phyloP scores from a whole-genome alignment of 2,329 filamentous ascomycete species.

The Phialophora macrospora region DNA sequence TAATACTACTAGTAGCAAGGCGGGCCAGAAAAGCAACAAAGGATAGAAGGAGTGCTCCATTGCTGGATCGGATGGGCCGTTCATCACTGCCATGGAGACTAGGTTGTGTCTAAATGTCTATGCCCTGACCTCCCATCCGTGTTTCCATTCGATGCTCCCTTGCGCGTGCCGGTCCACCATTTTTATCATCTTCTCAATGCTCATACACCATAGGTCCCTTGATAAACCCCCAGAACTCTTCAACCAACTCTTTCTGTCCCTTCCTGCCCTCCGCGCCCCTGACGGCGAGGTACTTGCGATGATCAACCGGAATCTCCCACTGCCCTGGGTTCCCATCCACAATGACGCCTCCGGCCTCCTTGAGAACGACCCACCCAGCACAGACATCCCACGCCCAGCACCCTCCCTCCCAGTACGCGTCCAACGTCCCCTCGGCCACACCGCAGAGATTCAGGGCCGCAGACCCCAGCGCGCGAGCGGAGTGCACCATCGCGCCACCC shows the following conservation, averaged over 20 bases:
- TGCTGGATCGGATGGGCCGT: not conserved
- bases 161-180: not conserved
- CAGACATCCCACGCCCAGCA: slow-evolving; percentile 71
- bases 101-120: slow-evolving; percentile 19
- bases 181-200: slow-evolving; percentile 42
- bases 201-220: slow-evolving; percentile 48
- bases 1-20: slow-evolving; percentile 19
- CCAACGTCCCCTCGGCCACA: slow-evolving; percentile 62
- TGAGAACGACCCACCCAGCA: slow-evolving; percentile 65
- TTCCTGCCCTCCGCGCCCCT: slow-evolving; percentile 36
- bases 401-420: slow-evolving; percentile 69
- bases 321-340: slow-evolving; percentile 58
- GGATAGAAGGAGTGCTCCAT: slow-evolving; percentile 5
- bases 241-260: slow-evolving; percentile 47
- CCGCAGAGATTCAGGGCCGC: slow-evolving; percentile 67
- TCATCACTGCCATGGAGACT: not conserved
- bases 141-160: not conserved
- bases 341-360: slow-evolving; percentile 64
- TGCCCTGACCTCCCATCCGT: slow-evolving; percentile 8
- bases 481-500: slow-evolving; percentile 67
- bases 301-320: slow-evolving; percentile 62
- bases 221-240: slow-evolving; percentile 51
- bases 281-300: slow-evolving; percentile 58
- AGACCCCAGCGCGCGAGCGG: slow-evolving; percentile 60
- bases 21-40: slow-evolving; percentile 16